These are phyloP conservation scores for Colletotrichum lini DNA, from an alignment of 2,329 filamentous ascomycete genomes.

Conservation along the genomic window DNA sequence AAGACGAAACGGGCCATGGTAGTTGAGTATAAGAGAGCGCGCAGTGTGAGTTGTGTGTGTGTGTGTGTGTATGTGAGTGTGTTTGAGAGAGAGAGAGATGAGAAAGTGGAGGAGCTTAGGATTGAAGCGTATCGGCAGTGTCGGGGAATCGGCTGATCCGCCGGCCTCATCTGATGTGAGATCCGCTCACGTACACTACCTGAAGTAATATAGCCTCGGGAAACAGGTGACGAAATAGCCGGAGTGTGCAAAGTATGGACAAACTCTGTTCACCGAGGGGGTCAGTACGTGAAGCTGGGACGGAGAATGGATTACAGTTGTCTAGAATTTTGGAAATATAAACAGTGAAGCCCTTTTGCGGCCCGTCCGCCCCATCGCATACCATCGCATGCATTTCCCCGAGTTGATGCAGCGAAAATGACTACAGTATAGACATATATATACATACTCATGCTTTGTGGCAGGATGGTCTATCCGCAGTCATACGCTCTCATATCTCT, in stretches of 20 bases:
- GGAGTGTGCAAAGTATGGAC: too few species aligned
- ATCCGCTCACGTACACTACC: background rate
- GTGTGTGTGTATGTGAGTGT: too few species aligned
- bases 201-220: background rate
- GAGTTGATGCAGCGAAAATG: slow-evolving; percentile 20
- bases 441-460: too few species aligned
- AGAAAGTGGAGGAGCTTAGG: background rate
- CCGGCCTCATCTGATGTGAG: background rate
- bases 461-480: too few species aligned
- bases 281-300: background rate
- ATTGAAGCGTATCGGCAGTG: background rate
- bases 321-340: slow-evolving; percentile 13
- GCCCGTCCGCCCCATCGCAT: background rate
- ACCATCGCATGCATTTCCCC: background rate
- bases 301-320: background rate
- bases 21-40: too few species aligned
- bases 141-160: background rate
- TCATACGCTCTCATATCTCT: too few species aligned
- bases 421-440: background rate
- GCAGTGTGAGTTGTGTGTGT: background rate
- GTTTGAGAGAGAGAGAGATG: too few species aligned
- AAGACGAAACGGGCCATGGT: slow-evolving; percentile 26
- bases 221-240: too few species aligned
- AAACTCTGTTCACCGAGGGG: background rate
- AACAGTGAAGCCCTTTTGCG: slow-evolving; percentile 5